Base-by-base conservation (phyloP, 1,139 yeast species). In the Groenewaldozyma sp. region DNA sequence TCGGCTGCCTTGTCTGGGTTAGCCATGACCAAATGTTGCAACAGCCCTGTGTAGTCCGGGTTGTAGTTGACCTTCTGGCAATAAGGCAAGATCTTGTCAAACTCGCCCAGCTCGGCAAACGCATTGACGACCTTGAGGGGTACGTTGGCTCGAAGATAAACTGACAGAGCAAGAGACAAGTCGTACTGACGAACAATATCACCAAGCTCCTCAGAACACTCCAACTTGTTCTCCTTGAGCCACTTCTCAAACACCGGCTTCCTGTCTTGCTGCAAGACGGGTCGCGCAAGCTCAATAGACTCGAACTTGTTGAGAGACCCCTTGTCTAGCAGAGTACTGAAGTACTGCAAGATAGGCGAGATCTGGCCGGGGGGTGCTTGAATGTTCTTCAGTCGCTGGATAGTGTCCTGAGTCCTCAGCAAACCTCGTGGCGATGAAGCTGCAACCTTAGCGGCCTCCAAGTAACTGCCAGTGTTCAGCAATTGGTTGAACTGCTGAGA, bases 1-100 rank as follows among this genome's bases (percentile, higher is more conserved):
- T 91, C 98, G 41, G 95, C 84, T 22, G 96, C 98, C 63, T 86
- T 86, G 56, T 93, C 99, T n/a, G 98, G 96, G 58, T 83, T 87
- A 35, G 83, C 78, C 62, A 96, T 78, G 37, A 91, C 79, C 57
- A 93, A 76, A 63, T 86, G 84, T 61, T 94, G 96, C 54, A 93
- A 76, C 65, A 93, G 73, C 47, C 84, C 82, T 38, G 94, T 76
- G 63, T 78, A 93, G 64, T 93, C 94, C 43, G 99, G 97, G 52
- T 76, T 75, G 65, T 81, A 91, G 47, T 78, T 78, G 44, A 82
- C 94, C 67, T 86, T 84, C 63, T 83, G 82, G 63, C 95, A 82
- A 65, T 84, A 93, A 41, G 98, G 96, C 54, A 87, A 65, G 49
- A 93, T 91, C 68, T 88, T 91, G 62, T 88, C 98, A 60, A 87